A percentile compares a stretch with the other conserved stretches of the same genome.
phyloP scores from a whole-genome alignment of 164 flowering plant species.

The Liriodendron chinense region DNA sequence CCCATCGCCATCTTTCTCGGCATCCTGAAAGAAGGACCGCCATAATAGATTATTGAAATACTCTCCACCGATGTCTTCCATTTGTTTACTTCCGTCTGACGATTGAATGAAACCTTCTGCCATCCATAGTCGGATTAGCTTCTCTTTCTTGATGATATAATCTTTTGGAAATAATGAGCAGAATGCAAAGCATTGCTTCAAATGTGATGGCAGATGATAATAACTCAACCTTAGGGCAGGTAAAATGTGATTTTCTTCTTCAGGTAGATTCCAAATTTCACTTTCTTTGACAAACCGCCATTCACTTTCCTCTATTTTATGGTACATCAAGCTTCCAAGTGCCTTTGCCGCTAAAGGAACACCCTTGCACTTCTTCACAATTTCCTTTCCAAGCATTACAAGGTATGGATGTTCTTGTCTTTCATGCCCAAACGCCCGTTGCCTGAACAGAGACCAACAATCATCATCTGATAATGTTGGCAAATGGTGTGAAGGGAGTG shows the following conservation, averaged over 20 bases:
- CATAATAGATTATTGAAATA: conserved; percentile 2
- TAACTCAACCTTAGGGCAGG: conserved; percentile 19
- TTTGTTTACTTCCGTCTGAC: not conserved
- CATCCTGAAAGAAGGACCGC: conserved; percentile 8
- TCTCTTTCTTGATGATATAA: not conserved
- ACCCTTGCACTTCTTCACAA: conserved; percentile 13
- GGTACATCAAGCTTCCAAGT: conserved; percentile 9
- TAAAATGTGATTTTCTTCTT: not conserved
- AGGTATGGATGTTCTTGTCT: not conserved
- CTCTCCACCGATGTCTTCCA: conserved; percentile 9
- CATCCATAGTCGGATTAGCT: conserved; percentile 16
- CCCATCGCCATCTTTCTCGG: not conserved
- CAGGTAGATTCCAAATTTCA: conserved; percentile 11
- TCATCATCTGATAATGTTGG: conserved; percentile 4
- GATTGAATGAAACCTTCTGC: conserved; percentile 16
- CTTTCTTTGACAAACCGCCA: conserved; percentile 12
- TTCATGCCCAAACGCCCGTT: not conserved
- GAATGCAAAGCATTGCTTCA: conserved; percentile 19
- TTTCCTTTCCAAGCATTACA: conserved; percentile 1
- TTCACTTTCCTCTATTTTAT: not conserved
- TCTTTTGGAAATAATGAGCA: conserved; percentile 22
- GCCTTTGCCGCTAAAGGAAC: conserved; percentile 12
- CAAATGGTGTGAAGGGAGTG: conserved; percentile 2
- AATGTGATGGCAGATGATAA: conserved; percentile 14
- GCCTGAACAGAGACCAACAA: conserved; percentile 9